A percentile compares a stretch with the other conserved stretches of the same genome.
Conservation (phyloP, 768 basidiomycete genomes). For the Tylopilus cervinicoccineus region DNA sequence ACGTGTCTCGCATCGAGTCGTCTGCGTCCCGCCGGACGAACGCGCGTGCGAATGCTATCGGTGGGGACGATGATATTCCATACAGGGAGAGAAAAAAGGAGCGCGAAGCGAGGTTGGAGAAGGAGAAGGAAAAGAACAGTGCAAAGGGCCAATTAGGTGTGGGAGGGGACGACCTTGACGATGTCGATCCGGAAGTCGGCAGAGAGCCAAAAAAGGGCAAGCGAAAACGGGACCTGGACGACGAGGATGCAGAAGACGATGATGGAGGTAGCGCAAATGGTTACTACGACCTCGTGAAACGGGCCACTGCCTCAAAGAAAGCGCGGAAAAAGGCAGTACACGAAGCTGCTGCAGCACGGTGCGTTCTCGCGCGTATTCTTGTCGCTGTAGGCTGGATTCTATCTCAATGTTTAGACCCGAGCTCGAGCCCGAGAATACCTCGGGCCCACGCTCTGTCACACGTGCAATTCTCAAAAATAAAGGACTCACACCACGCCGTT, state of each 20-base stretch:
- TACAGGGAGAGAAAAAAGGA: constrained; percentile 73
- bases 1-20: constrained; percentile 87
- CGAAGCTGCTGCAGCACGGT: constrained; percentile 63
- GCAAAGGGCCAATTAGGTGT: constrained; percentile 34
- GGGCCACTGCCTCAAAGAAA: constrained; percentile 65
- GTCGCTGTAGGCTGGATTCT: constrained; percentile 5
- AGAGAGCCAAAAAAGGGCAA: constrained; percentile 34
- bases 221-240: constrained; percentile 36
- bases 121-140: constrained; percentile 38
- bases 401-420: constrained; percentile 26
- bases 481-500: constrained; percentile 86
- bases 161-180: constrained; percentile 68
- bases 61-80: constrained; percentile 95
- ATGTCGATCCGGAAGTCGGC: constrained; percentile 42
- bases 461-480: constrained; percentile 91
- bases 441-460: constrained; percentile 84
- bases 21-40: constrained; percentile 70
- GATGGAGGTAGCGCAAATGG: constrained; percentile 56
- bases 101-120: constrained; percentile 50
- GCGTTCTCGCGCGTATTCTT: constrained; percentile 22
- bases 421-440: constrained; percentile 36
- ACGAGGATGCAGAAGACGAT: constrained; percentile 40
- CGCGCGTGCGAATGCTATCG: constrained; percentile 64
- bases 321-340: constrained; percentile 79
- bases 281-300: constrained; percentile 90